These are phyloP conservation scores for Polyporus arcularius DNA, from an alignment of 768 basidiomycete genomes.

Conservation along the genomic window DNA sequence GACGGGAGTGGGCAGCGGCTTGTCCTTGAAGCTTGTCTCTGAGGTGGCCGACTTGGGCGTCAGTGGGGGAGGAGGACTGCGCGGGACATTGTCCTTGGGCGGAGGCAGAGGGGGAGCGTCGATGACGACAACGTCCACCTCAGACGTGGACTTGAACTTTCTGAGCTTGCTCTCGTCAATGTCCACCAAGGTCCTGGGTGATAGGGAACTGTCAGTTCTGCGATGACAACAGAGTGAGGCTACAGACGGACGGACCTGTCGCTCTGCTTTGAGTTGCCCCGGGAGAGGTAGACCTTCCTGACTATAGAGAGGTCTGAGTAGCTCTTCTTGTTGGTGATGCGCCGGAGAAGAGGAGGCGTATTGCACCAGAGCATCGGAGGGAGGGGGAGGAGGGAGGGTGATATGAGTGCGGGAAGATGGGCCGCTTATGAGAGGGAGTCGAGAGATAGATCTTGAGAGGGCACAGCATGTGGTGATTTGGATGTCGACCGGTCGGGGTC, in stretches of 20 bases:
- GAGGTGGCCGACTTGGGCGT: background rate
- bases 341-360: conserved; percentile 7
- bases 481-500: background rate
- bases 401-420: conserved; percentile 16
- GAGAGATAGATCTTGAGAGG: conserved; percentile 9
- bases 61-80: background rate
- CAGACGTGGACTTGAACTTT: background rate
- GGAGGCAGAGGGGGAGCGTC: conserved; percentile 9
- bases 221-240: background rate
- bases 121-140: conserved; percentile 10
- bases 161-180: background rate
- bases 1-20: background rate
- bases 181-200: conserved; percentile 9
- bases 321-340: conserved; percentile 8
- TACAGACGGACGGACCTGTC: background rate
- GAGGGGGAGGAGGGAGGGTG: conserved; percentile 4
- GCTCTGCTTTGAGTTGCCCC: conserved; percentile 12
- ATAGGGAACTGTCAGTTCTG: background rate
- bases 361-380: conserved; percentile 10
- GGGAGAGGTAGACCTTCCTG: conserved; percentile 1
- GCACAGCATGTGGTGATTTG: conserved; percentile 13
- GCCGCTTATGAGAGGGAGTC: conserved; percentile 6
- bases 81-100: conserved; percentile 6
- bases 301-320: conserved; percentile 9
- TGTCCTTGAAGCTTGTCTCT: background rate